Percentiles rank a stretch among this genome's conserved stretches.
phyloP scores from a whole-genome alignment of 495 filamentous ascomycete genomes.

The Podospora fimiseda region DNA sequence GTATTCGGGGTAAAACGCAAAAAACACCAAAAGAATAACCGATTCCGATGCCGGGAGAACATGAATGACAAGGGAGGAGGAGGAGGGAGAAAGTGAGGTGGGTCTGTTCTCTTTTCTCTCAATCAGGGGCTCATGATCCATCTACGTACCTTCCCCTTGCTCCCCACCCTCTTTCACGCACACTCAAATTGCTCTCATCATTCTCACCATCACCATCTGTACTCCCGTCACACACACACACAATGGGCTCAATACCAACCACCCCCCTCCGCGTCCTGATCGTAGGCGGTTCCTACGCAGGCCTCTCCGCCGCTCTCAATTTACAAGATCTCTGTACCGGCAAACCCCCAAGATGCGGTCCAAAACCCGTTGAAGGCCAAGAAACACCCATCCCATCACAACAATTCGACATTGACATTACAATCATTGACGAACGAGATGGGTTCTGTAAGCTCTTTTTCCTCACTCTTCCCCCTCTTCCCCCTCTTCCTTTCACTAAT shows the following conservation, averaged over 20 bases:
- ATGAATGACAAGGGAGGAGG: neutral
- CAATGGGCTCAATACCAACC: constrained; percentile 15
- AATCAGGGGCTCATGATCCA: neutral
- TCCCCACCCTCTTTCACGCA: neutral
- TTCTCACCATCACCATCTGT: neutral
- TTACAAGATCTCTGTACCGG: constrained; percentile 54
- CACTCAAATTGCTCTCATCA: neutral
- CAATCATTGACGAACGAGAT: constrained; percentile 64
- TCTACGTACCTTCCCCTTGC: neutral
- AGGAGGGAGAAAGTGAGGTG: neutral
- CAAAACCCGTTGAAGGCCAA: constrained; percentile 20
- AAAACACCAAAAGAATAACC: too few species aligned
- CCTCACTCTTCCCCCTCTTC: neutral
- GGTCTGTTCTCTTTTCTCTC: too few species aligned
- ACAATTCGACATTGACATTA: constrained; percentile 53
- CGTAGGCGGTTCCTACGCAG: constrained; percentile 60
- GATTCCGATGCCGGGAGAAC: constrained; percentile 4
- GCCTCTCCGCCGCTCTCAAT: constrained; percentile 54
- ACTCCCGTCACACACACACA: neutral
- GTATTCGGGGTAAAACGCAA: too few species aligned
- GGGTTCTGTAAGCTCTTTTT: constrained; percentile 54
- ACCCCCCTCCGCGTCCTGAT: constrained; percentile 41
- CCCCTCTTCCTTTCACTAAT: neutral
- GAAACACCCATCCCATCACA: constrained; percentile 11
- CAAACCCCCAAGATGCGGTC: constrained; percentile 16